Conservation (phyloP, 495 filamentous ascomycete species). For the Tuber borchii region DNA sequence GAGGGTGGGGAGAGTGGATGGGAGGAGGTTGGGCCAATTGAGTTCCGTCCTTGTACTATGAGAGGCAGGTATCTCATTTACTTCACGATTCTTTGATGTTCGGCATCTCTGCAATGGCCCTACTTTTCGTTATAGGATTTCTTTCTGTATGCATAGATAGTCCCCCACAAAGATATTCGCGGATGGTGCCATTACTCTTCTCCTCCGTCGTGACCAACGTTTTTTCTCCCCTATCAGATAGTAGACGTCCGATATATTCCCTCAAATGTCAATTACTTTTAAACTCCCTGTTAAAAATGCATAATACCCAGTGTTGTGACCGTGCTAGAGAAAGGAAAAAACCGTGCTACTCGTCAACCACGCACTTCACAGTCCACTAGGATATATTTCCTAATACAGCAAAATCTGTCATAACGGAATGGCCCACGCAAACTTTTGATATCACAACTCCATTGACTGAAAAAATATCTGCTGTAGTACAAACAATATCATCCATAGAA, state of each 20-base stretch:
- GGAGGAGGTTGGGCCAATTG: background rate
- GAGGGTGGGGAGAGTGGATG: background rate
- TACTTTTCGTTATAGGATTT: background rate
- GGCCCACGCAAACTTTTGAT: constrained; percentile 8
- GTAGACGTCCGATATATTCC: background rate
- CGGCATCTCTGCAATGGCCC: background rate
- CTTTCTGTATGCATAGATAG: background rate
- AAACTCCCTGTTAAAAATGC: background rate
- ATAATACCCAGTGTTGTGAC: background rate
- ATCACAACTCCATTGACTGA: constrained; percentile 42
- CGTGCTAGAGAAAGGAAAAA: background rate
- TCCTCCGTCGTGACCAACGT: background rate
- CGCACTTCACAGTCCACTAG: constrained; percentile 1
- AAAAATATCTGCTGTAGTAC: constrained; percentile 41
- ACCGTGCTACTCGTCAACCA: background rate
- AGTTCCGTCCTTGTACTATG: background rate
- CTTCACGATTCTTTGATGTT: background rate
- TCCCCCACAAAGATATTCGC: background rate
- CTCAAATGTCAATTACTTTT: background rate
- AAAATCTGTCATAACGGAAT: constrained; percentile 1
- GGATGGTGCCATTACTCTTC: background rate
- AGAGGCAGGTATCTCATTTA: background rate
- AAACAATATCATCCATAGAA: constrained; percentile 40
- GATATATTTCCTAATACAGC: background rate
- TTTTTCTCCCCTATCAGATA: background rate